Evolutionary conservation across 2,329 filamentous ascomycete genomes (phyloP), one percentile per base, ranked within the genome.

Genomic region (Claviceps arundinis): DNA sequence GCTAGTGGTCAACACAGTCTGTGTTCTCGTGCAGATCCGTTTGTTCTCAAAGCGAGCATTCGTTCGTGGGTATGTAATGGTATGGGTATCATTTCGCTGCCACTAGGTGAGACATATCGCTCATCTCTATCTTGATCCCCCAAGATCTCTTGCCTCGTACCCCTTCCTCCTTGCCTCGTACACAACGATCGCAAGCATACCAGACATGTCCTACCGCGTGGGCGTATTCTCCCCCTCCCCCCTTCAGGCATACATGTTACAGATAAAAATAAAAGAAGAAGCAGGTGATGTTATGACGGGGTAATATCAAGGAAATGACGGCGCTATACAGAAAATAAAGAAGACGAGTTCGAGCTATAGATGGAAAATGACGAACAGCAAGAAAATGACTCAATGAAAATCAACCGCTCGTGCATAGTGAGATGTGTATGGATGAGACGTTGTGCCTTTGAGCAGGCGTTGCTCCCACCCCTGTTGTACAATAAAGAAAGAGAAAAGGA

Each of bases 381-480:
- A 53, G 56, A 55, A 51, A 52, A 34, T 34, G 9, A 34, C 30
- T 34, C 30, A 52, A 51, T 54, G 51, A 55, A 49, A 52, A 44
- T 37, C 37, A 48, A 50, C 54, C 30, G 54, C 52, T 56, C 37
- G 16, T 53, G 48, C 42, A 43, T 38, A 19, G 38, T 37, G n/a
- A 37, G 26, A 42, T 42, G 45, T 2, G 16, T 24, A 4, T 11
- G 9, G 48, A 50, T 55, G 54, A 38, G 22, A 17, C 34, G 9
- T 17, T 47, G 24, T 8, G 5, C 14, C 37, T 34, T 17, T 46
- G 24, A 40, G 30, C 30, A 40, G 40, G 40, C 30, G 26, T 5
- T 13, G 16, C 17, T 19, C 30, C 38, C 17, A 19, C 14, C 24
- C 22, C 5, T 34, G 4, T 37, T 24, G 38, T 26, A 6, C 8